These are phyloP conservation scores for Coprinopsis strossmayeri DNA, from an alignment of 768 basidiomycete genomes.

Conservation along the genomic window DNA sequence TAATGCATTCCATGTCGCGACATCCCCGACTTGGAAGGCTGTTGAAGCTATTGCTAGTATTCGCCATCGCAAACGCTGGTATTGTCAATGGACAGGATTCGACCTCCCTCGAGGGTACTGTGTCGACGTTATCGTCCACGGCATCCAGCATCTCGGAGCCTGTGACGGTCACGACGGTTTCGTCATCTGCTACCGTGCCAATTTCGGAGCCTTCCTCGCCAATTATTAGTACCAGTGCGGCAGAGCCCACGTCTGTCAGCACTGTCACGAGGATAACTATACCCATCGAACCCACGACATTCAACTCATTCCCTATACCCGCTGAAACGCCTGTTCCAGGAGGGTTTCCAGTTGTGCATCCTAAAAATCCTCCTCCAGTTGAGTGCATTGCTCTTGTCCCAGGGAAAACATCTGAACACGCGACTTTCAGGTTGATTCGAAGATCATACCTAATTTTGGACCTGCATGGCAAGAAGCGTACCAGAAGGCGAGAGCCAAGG, in stretches of 20 bases:
- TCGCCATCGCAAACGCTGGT: background rate
- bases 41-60: background rate
- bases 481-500: constrained; percentile 49
- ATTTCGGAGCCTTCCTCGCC: background rate
- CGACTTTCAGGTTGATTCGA: constrained; percentile 24
- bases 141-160: no score
- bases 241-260: background rate
- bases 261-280: constrained; percentile 1
- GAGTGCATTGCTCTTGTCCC: constrained; percentile 12
- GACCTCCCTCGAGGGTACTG: no score
- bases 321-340: constrained; percentile 36
- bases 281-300: constrained; percentile 22
- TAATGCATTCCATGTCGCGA: background rate
- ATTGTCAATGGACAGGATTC: background rate
- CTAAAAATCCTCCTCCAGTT: constrained; percentile 50
- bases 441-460: constrained; percentile 39
- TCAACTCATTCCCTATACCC: constrained; percentile 59
- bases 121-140: no score
- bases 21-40: background rate
- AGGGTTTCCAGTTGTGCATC: constrained; percentile 48
- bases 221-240: background rate
- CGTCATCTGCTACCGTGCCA: background rate
- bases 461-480: constrained; percentile 57
- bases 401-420: constrained; percentile 6
- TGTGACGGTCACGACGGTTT: no score